Conservation (phyloP, 1,139 yeast genomes). For the Yamadazyma oceani region DNA sequence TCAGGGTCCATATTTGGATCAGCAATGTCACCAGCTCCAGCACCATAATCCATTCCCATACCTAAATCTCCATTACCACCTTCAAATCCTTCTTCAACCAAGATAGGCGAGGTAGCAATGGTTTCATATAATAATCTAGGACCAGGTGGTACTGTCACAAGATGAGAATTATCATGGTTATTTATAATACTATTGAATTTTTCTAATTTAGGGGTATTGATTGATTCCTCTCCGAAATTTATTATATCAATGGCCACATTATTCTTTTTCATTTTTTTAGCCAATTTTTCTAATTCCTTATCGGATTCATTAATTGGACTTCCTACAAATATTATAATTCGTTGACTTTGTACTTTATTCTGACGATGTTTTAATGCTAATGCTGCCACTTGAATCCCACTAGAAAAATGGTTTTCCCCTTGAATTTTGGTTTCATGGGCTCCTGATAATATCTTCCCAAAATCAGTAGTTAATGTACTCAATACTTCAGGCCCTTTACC, state of each 20-base stretch:
- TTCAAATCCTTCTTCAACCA: conserved; percentile 55
- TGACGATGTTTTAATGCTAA: conserved; percentile 95
- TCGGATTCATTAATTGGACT: conserved; percentile 75
- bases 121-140: conserved; percentile 77
- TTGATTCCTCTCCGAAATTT: conserved; percentile 86
- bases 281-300: conserved; percentile 76
- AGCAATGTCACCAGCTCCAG: conserved; percentile 55
- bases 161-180: conserved; percentile 78
- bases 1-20: conserved; percentile 98
- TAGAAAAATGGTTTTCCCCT: conserved; percentile 69
- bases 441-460: conserved; percentile 86
- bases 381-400: conserved; percentile 96
- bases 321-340: conserved; percentile 89
- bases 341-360: conserved; percentile 86
- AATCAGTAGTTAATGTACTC: conserved; percentile 84
- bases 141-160: conserved; percentile 87
- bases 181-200: conserved; percentile 73
- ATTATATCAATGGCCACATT: conserved; percentile 86
- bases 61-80: conserved; percentile 44
- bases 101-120: conserved; percentile 67
- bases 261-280: conserved; percentile 92
- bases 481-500: conserved; percentile 85
- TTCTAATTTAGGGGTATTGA: conserved; percentile 77
- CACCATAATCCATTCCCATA: conserved; percentile 44
- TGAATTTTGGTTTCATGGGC: conserved; percentile 76